Conservation (phyloP, 2,329 filamentous ascomycete species). For the Dendrostoma leiphaemia region DNA sequence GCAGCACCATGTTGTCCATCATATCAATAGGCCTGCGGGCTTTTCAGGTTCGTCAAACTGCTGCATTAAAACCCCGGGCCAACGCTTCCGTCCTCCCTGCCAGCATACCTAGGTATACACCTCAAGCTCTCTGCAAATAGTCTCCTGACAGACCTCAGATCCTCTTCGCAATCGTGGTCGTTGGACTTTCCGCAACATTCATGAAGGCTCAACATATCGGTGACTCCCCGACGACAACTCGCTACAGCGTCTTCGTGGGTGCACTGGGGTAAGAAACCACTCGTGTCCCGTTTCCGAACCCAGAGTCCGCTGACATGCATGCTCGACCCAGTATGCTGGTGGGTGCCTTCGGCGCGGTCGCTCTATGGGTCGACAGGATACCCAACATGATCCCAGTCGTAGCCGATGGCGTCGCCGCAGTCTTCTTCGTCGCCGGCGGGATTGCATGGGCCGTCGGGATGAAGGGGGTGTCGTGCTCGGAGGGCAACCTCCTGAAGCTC, state of each 20-base stretch:
- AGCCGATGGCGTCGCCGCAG: constrained; percentile 26
- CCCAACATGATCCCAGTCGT: constrained; percentile 24
- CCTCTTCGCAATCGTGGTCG: constrained; percentile 28
- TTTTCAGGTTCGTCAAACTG: not conserved
- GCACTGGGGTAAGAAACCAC: constrained; percentile 24
- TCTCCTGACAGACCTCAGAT: constrained; percentile 23
- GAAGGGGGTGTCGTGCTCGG: not conserved
- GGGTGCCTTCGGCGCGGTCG: constrained; percentile 25
- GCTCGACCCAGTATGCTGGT: constrained; percentile 29
- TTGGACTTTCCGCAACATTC: constrained; percentile 30
- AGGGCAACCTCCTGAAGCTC: not conserved
- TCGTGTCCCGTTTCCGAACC: too few species aligned
- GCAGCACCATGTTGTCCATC: not conserved
- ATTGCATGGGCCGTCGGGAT: constrained; percentile 20
- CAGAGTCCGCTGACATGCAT: too few species aligned
- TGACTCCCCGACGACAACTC: constrained; percentile 27
- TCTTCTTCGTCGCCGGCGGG: constrained; percentile 31
- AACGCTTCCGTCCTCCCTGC: not conserved
- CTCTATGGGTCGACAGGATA: constrained; percentile 28
- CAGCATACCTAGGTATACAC: too few species aligned
- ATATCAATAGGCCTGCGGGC: not conserved
- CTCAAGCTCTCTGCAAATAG: too few species aligned
- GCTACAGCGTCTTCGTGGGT: constrained; percentile 31
- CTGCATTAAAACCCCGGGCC: not conserved
- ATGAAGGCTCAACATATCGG: constrained; percentile 29